These are phyloP conservation scores for Agrocybe pediades DNA, from an alignment of 768 basidiomycete genomes.

Conservation along the genomic window DNA sequence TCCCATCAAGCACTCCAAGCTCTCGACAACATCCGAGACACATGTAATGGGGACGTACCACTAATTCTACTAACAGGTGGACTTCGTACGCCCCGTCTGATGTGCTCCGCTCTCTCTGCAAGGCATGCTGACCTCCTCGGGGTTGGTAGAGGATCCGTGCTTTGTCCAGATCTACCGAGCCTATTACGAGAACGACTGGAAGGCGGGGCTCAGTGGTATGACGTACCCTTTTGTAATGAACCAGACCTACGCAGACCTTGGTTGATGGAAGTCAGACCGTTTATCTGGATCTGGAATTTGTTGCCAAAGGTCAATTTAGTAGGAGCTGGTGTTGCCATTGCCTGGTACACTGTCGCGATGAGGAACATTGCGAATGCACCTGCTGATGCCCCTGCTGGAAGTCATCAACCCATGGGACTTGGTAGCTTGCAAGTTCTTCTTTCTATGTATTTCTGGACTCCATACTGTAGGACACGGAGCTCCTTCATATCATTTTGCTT, in stretches of 20 bases:
- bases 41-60: conserved; percentile 37
- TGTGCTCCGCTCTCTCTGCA: conserved; percentile 52
- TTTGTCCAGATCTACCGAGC: conserved; percentile 61
- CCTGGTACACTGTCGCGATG: conserved; percentile 71
- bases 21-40: conserved; percentile 33
- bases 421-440: conserved; percentile 38
- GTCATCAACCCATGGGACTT: conserved; percentile 15
- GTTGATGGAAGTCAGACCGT: conserved; percentile 19
- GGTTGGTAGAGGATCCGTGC: conserved; percentile 66
- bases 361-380: conserved; percentile 43
- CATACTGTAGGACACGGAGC: background rate
- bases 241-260: conserved; percentile 31
- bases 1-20: conserved; percentile 54
- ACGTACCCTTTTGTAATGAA: conserved; percentile 37
- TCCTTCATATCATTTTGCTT: background rate
- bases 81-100: conserved; percentile 57
- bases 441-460: conserved; percentile 51
- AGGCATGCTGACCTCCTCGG: conserved; percentile 76
- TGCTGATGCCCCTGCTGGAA: conserved; percentile 5
- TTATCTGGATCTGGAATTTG: conserved; percentile 27
- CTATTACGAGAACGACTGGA: conserved; percentile 30
- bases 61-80: conserved; percentile 83
- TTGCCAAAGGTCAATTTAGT: conserved; percentile 57
- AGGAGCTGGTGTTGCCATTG: conserved; percentile 61
- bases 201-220: conserved; percentile 20